A percentile compares a stretch with the other conserved stretches of the same genome.
Evolutionary conservation across 106 monocot genomes (phyloP).

Genomic region (Dendrobium catenatum): DNA sequence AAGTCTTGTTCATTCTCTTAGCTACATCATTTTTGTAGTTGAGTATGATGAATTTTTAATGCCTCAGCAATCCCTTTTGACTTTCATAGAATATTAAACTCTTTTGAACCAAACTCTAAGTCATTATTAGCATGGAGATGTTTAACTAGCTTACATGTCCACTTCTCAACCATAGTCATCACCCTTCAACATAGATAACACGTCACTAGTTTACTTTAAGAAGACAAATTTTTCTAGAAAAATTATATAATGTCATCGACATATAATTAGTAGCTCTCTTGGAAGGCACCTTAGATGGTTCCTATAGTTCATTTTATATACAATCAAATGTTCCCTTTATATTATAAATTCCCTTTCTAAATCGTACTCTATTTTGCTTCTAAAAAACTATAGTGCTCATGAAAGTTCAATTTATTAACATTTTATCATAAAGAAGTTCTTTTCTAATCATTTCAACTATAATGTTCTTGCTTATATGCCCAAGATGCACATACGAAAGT

Average conservation of each 20-base stretch:
- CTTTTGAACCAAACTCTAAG: not conserved
- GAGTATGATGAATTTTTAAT: not conserved
- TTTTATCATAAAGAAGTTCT: not conserved
- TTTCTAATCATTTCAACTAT: not conserved
- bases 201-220: not conserved
- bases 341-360: not conserved
- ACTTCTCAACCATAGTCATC: not conserved
- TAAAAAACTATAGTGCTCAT: not conserved
- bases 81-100: not conserved
- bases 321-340: constrained; percentile 4
- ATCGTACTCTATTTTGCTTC: constrained; percentile 3
- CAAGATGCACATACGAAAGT: not conserved
- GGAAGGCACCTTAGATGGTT: not conserved
- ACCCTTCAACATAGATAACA: not conserved
- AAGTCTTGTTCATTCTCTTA: not conserved
- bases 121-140: not conserved
- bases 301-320: not conserved
- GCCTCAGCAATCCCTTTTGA: not conserved
- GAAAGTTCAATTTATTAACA: not conserved
- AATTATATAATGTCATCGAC: not conserved
- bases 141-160: not conserved
- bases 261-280: not conserved
- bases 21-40: not conserved
- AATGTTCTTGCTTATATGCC: constrained; percentile 1
- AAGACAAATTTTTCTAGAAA: not conserved